Conservation (phyloP, 306 rosid species). For the Alnus glutinosa region DNA sequence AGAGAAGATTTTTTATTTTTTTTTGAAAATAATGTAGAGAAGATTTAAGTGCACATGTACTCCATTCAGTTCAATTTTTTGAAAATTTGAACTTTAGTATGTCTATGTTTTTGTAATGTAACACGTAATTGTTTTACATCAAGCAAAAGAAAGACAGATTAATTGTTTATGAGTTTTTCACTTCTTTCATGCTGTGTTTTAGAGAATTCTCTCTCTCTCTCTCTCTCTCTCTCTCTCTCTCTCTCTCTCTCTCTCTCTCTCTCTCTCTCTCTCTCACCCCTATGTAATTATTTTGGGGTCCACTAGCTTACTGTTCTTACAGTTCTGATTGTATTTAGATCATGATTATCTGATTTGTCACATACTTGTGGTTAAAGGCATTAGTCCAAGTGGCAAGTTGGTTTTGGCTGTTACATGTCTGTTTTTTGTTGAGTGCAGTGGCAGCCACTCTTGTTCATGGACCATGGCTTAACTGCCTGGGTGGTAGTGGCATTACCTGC, state of each 20-base stretch:
- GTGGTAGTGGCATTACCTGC: no score
- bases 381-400: background rate
- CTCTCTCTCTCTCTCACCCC: background rate
- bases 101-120: background rate
- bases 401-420: background rate
- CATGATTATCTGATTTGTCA: background rate
- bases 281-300: background rate
- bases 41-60: background rate
- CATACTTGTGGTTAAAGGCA: background rate
- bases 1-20: background rate
- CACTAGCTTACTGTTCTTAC: background rate
- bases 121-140: background rate
- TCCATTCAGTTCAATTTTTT: background rate
- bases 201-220: background rate
- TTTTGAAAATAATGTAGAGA: background rate
- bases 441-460: background rate
- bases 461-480: no score
- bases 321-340: no score
- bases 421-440: background rate
- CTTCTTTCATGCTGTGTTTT: background rate
- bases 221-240: background rate
- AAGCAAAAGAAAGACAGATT: background rate
- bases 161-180: background rate
- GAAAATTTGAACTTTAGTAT: background rate
- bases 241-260: background rate